Evolutionary conservation across 345 rosid species (phyloP).

Genomic region (Dimocarpus longan): DNA sequence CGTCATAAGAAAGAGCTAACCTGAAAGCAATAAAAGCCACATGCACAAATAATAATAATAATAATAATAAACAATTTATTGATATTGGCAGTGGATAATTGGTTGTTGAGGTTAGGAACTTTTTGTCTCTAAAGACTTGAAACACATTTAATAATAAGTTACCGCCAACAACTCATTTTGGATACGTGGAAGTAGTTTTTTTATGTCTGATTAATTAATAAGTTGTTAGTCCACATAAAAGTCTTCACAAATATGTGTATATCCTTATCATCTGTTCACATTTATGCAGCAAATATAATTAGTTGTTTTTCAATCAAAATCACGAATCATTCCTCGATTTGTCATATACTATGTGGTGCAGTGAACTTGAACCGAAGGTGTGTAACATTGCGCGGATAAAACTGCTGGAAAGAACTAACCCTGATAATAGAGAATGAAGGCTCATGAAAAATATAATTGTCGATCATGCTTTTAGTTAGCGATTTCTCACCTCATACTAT

Average conservation of each 20-base stretch:
- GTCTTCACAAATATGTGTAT: neutral
- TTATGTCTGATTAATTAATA: neutral
- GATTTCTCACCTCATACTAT: neutral
- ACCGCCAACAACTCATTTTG: constrained; percentile 1
- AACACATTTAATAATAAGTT: neutral
- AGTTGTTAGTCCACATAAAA: neutral
- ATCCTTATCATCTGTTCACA: neutral
- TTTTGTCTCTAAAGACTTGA: neutral
- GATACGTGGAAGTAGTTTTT: too few species aligned
- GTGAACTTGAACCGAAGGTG: neutral
- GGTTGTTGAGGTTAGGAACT: constrained; percentile 25
- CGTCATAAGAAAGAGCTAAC: constrained; percentile 9
- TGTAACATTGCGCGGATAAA: neutral
- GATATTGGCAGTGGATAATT: neutral
- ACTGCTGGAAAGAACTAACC: neutral
- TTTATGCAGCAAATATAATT: neutral
- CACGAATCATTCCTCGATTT: neutral
- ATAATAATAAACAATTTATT: neutral
- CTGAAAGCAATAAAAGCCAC: constrained; percentile 12
- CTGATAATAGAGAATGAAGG: neutral
- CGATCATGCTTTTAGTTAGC: neutral
- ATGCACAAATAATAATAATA: neutral
- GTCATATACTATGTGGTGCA: neutral
- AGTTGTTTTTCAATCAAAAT: neutral
- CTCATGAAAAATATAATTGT: too few species aligned